Evolutionary conservation across 2,329 filamentous ascomycete genomes (phyloP), one percentile per base, ranked within the genome.

Genomic region (Sordariomycetes sp.): DNA sequence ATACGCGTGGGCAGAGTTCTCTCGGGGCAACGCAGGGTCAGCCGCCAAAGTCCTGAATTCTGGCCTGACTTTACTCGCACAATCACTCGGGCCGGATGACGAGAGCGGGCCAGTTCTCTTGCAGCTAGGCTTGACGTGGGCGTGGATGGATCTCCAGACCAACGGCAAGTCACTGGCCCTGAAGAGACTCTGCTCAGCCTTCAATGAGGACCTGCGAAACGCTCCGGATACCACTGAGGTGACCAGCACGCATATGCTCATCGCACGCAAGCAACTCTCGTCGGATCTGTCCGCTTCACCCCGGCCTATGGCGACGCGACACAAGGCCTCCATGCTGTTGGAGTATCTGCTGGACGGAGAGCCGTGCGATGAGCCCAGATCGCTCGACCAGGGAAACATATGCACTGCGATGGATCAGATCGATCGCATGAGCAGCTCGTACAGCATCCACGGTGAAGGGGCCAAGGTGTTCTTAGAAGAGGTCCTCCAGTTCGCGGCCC

Each of bases 1-100:
- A 1, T 94, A 90, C 48, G 85, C 82, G 0, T 58, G 86, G 11
- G 74, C 86, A 4, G 85, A 94, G 54, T 67, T 59, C 43, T 61
- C 64, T 2, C 69, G 68, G 20, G 73, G 68, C 0, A 79, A 81
- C 17, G 44, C 50, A 2, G 64, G 72, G 1, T 61, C 75, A 30
- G 79, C 82, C 5, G 59, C 66, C 16, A 76, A 74, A 33, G 77
- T 92, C 1, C 72, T 90, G 46, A 53, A 66, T 2, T 80, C 81
- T 2, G 79, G 85, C n/a, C n/a, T n/a, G n/a, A n/a, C n/a, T n/a
- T n/a, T n/a, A n/a, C n/a, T n/a, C n/a, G n/a, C n/a, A n/a, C n/a
- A n/a, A n/a, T n/a, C n/a, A n/a, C n/a, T n/a, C 21, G n/a, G 21
- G n/a, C n/a, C 21, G 8, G n/a, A 24, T 8, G n/a, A 28, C 8